Percentiles rank a stretch among this genome's conserved stretches.
These are phyloP conservation scores for Cenchrus fungigraminus DNA, from an alignment of 176 grass and related monocot genomes.

Conservation along the genomic window DNA sequence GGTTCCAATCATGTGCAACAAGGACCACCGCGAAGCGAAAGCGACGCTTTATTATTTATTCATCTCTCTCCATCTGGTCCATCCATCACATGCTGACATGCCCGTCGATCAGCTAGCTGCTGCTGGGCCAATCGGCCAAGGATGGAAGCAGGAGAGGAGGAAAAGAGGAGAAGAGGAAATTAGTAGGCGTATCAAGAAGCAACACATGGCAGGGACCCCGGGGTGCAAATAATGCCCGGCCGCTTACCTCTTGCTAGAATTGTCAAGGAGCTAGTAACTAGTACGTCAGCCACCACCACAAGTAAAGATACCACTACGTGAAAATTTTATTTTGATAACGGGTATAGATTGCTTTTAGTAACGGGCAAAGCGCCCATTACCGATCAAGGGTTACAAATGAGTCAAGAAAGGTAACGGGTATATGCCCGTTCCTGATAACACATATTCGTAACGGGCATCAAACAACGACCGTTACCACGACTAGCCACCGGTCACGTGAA, in stretches of 20 bases:
- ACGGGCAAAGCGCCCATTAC: too few relatives aligned
- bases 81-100: not conserved
- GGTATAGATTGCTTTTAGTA: too few relatives aligned
- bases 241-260: not conserved
- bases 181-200: not conserved
- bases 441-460: too few relatives aligned
- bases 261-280: not conserved
- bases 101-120: not conserved
- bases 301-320: too few relatives aligned
- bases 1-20: conserved; percentile 28
- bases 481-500: too few relatives aligned
- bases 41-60: not conserved
- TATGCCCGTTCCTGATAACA: too few relatives aligned
- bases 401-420: too few relatives aligned
- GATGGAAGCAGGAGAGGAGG: not conserved
- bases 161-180: too few relatives aligned
- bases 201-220: not conserved
- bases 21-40: conserved; percentile 19
- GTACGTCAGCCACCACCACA: too few relatives aligned
- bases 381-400: too few relatives aligned
- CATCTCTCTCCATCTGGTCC: conserved; percentile 29
- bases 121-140: not conserved
- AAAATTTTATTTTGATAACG: too few relatives aligned
- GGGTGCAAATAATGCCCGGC: not conserved
- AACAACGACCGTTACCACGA: too few relatives aligned